Percentiles rank a stretch among this genome's conserved stretches.
Evolutionary conservation across 2,329 filamentous ascomycete genomes (phyloP).

Genomic region (Diaporthe australafricana): DNA sequence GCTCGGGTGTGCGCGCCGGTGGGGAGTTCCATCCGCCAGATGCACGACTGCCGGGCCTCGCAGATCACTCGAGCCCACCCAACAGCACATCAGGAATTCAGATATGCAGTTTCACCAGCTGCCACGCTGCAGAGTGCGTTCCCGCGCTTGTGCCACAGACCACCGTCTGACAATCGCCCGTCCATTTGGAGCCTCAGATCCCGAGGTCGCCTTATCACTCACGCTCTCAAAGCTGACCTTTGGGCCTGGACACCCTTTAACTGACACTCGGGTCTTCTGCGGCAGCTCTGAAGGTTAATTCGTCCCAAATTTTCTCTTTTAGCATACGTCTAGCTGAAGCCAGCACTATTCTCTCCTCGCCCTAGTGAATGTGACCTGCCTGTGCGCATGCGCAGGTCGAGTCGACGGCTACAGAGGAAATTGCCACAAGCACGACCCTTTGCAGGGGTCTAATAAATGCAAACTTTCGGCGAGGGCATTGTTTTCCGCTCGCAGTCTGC

Average conservation of each 20-base stretch:
- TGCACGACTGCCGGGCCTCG: background rate
- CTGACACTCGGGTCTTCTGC: background rate
- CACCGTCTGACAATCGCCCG: background rate
- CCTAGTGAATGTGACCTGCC: no score
- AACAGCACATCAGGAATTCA: background rate
- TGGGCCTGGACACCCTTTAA: background rate
- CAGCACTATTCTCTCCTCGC: background rate
- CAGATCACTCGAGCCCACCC: background rate
- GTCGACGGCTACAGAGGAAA: background rate
- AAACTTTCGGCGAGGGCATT: background rate
- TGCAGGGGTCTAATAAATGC: background rate
- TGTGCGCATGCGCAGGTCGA: background rate
- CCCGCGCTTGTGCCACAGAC: background rate
- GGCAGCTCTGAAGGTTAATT: background rate
- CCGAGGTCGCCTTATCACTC: background rate
- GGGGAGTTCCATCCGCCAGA: background rate
- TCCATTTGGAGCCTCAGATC: background rate
- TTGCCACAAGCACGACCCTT: background rate
- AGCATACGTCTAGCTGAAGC: background rate
- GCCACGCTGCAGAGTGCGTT: background rate
- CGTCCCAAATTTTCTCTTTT: background rate
- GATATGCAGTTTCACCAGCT: background rate
- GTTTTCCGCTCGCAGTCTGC: background rate
- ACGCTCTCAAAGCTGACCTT: background rate
- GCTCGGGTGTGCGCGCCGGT: slow-evolving; percentile 8